Evolutionary conservation across 164 flowering plant genomes (phyloP), one percentile per base, ranked within the genome.

Genomic region (Annona cherimola): DNA sequence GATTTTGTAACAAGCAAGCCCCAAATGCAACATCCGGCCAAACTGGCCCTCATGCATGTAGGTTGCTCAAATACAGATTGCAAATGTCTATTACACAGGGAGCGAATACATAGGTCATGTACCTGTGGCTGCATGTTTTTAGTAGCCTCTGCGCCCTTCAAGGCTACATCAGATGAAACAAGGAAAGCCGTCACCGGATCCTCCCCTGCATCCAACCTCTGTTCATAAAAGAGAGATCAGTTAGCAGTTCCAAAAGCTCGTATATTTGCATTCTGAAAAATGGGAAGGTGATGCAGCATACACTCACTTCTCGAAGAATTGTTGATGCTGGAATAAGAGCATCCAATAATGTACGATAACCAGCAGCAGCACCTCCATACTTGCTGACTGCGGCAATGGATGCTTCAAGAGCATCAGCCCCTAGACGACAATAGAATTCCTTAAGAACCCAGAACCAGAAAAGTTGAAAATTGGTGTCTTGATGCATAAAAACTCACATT

Each of bases 311-410:
- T 70, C 79, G 79, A 76, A 94, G 95, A 75, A 84, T 87, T 71
- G 69, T 67, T 0, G 82, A 82, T 14, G 99, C 99, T 65, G 99
- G 99, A 80, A 94, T 91, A 71, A 94, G 89, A 39, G 97, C 97
- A 84, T 94, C 99, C 73, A 94, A 77, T 79, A 94, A 42, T 64
- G 99, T 94, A 18, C 99, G 89, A 70, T 85, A 92, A 60, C 99
- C 99, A 40, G 89, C 89, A 65, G 63, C 83, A 20, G 99, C 99
- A 63, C 97, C 97, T 55, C 99, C 99, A 78, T 94, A 94, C 78
- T 86, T 92, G 74, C 93, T 94, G 64, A 94, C 89, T 0, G 97
- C 97, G 70, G 84, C 82, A 74, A 92, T 92, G 67, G 90, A 75
- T 79, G 94, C 88, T 76, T 91, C 90, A 70, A 94, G 81, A 66